Base-by-base conservation (phyloP, 345 rosid species). In the Raphanus sativus region DNA sequence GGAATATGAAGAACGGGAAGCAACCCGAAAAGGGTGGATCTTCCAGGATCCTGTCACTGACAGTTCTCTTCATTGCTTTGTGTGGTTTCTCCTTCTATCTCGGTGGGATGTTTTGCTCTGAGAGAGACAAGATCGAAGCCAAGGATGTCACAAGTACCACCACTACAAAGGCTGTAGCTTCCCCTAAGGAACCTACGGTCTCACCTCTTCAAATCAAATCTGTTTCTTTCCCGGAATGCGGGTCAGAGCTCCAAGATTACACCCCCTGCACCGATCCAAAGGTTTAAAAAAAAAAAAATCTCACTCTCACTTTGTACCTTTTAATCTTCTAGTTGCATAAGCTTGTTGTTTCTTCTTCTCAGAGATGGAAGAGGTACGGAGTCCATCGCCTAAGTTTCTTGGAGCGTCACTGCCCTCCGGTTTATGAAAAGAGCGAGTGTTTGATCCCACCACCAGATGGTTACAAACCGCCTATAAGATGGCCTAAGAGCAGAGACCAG, bases 191-290 rank as follows among this genome's bases (percentile, higher is more conserved):
- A 40, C 62, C 85, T 0, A 55, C 59, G 0, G 86, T 82, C 30
- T 69, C 85, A 59, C 88, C 97, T 65, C 85, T 92, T 38, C 87
- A 89, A 29, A 70, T 88, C 63, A 94, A 90, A 70, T 70, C 87
- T 2, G 71, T 84, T 62, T 74, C 84, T 64, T 95, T 95, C 80
- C 90, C 88, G 0, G 96, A 92, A 67, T 95, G 99, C 66, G 86
- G 93, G 63, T 62, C 71, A 32, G 88, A 86, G 72, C 87, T 85
- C 68, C 99, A 95, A 82, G 99, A 95, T 79, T 91, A 89, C 89
- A 95, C 99, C 21, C 98, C 99, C 0, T 95, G 99, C 78, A 95
- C 99, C 0, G 96, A 95, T 88, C 99, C 99, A 59, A 91, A 74
- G 96, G 99, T 95, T 62, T 13, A 29, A 2, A 40, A 38, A 29